Conservation (phyloP, 2,329 filamentous ascomycete species). For the Alternaria gansuensis region DNA sequence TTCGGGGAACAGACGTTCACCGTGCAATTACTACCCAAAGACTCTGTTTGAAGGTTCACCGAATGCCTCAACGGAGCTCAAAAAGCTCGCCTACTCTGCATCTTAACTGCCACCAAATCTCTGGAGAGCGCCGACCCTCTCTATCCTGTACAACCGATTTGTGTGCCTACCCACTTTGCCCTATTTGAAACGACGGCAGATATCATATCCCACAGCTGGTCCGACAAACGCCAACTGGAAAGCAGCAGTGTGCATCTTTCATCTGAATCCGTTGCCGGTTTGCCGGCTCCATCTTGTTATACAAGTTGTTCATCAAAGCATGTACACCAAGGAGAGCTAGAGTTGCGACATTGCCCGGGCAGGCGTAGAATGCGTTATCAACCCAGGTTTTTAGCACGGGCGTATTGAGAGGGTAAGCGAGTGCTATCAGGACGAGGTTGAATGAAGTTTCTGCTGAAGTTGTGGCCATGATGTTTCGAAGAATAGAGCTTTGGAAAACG, state of each 20-base stretch:
- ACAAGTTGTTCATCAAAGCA: not conserved
- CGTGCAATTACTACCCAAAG: slow-evolving; percentile 13
- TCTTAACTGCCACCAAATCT: not conserved
- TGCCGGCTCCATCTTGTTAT: not conserved
- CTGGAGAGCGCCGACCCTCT: not conserved
- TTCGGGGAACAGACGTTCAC: slow-evolving; percentile 33
- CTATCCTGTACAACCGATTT: not conserved
- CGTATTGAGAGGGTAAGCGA: not conserved
- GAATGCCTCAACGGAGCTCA: not conserved
- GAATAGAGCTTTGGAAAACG: not conserved
- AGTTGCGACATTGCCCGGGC: not conserved
- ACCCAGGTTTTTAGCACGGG: not conserved
- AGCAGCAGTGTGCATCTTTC: not conserved
- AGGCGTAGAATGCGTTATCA: not conserved
- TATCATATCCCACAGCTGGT: not conserved
- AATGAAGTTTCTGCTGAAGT: not conserved
- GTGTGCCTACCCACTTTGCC: not conserved
- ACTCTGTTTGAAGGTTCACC: slow-evolving; percentile 8
- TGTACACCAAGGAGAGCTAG: not conserved
- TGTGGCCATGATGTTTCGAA: not conserved
- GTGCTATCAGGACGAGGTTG: not conserved
- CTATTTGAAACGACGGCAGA: not conserved
- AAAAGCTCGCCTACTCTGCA: not conserved
- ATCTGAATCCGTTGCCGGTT: not conserved
- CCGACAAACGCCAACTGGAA: not conserved